Percentiles rank a stretch among this genome's conserved stretches.
These are phyloP conservation scores for Aspergillus sp. DNA, from an alignment of 2,329 filamentous ascomycete genomes.

Conservation along the genomic window DNA sequence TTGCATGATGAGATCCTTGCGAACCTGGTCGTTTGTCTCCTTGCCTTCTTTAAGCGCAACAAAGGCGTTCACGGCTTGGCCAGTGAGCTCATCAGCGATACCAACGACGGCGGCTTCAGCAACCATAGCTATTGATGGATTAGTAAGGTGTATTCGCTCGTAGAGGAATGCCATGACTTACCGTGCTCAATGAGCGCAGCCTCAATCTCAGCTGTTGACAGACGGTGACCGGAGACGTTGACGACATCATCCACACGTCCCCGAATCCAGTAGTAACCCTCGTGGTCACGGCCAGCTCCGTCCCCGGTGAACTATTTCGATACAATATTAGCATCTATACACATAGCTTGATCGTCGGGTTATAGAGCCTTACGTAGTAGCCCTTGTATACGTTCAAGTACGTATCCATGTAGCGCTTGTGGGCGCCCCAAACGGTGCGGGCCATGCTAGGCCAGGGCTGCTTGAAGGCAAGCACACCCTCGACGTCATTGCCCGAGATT, in stretches of 20 bases:
- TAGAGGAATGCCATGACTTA: slow-evolving; percentile 38
- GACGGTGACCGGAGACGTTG: slow-evolving; percentile 93
- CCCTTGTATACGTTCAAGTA: slow-evolving; percentile 98
- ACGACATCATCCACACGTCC: slow-evolving; percentile 98
- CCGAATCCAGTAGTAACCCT: slow-evolving; percentile 99
- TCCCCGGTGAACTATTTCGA: slow-evolving; percentile 62
- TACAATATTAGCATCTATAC: slow-evolving; percentile 12
- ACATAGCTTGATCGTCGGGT: too few species aligned
- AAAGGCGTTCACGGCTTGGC: slow-evolving; percentile 96
- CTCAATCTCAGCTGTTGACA: slow-evolving; percentile 97
- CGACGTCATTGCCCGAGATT: slow-evolving; percentile 92
- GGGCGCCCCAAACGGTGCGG: slow-evolving; percentile 94
- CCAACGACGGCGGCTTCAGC: slow-evolving; percentile 96
- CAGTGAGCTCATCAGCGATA: slow-evolving; percentile 88
- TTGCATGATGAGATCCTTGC: slow-evolving; percentile 92
- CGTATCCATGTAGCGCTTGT: slow-evolving; percentile 98
- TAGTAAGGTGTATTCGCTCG: slow-evolving; percentile 17
- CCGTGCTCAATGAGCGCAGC: slow-evolving; percentile 92
- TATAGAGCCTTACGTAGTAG: slow-evolving; percentile 77
- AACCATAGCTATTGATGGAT: slow-evolving; percentile 53
- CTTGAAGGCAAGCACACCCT: slow-evolving; percentile 96
- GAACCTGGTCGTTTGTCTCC: slow-evolving; percentile 76
- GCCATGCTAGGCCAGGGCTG: slow-evolving; percentile 99
- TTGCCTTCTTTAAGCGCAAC: slow-evolving; percentile 87
- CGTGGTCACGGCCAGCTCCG: slow-evolving; percentile 92